Conservation (phyloP, 2,329 filamentous ascomycete species). For the Talaromyces piceae region DNA sequence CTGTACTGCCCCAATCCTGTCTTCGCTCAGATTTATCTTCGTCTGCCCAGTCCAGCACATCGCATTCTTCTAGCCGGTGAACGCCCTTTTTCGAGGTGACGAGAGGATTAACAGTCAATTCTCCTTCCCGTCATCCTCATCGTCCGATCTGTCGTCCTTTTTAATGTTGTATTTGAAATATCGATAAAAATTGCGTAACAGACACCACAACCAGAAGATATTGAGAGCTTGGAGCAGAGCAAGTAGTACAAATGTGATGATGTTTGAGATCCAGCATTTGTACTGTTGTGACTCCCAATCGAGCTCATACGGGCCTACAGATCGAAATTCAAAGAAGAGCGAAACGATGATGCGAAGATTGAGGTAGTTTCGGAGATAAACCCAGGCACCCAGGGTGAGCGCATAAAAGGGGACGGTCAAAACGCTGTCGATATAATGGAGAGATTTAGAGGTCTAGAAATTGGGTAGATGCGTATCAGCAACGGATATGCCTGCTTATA, state of each 20-base stretch:
- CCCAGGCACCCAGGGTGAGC: background rate
- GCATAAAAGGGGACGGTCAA: constrained; percentile 1
- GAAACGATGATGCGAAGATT: constrained; percentile 7
- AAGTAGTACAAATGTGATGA: constrained; percentile 7
- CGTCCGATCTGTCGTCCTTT: constrained; percentile 10
- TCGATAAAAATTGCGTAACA: constrained; percentile 5
- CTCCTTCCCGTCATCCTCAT: background rate
- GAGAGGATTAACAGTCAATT: no score
- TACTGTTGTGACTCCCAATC: constrained; percentile 10
- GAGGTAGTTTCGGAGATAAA: constrained; percentile 9
- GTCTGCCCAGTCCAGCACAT: no score
- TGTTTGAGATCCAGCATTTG: constrained; percentile 11
- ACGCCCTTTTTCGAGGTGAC: no score
- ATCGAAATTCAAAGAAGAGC: constrained; percentile 7
- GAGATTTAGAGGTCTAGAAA: constrained; percentile 8
- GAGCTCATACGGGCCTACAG: constrained; percentile 8
- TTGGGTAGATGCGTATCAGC: background rate
- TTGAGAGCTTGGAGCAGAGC: constrained; percentile 7
- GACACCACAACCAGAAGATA: constrained; percentile 10
- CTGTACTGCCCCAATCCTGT: no score
- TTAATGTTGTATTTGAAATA: constrained; percentile 3
- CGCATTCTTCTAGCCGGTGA: no score
- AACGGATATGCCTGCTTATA: background rate
- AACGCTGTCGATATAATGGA: constrained; percentile 2
- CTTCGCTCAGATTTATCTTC: no score